Conservation (phyloP, 179 eudicot genomes). For the Kewa caespitosa region DNA sequence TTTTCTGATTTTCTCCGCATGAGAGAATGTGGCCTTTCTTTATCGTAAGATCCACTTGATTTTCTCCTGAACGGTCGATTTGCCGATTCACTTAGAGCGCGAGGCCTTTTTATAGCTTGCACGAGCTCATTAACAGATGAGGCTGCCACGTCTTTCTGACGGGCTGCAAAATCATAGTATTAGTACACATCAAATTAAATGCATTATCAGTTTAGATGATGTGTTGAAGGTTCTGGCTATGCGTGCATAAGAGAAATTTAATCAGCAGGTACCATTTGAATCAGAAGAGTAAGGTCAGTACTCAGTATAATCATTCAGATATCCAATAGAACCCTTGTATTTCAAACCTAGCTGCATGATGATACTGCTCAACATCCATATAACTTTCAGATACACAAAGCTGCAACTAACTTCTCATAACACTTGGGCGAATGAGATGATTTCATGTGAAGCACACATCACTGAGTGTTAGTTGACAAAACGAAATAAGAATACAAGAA, state of each 20-base stretch:
- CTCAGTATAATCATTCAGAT: neutral
- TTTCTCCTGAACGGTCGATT: conserved; percentile 58
- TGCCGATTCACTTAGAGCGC: conserved; percentile 75
- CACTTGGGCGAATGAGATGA: neutral
- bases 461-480: neutral
- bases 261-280: neutral
- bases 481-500: neutral
- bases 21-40: conserved; percentile 35
- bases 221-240: neutral
- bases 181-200: neutral
- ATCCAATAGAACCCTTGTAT: neutral
- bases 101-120: conserved; percentile 82
- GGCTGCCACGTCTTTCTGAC: conserved; percentile 88
- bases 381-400: neutral
- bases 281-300: neutral
- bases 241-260: neutral
- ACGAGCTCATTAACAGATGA: conserved; percentile 82
- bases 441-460: neutral
- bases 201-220: neutral
- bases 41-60: conserved; percentile 47
- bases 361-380: neutral
- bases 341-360: neutral
- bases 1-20: conserved; percentile 57
- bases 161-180: conserved; percentile 49
- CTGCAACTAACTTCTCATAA: neutral